These are phyloP conservation scores for Arabidopsis thaliana DNA, from an alignment of 345 rosid species.

Conservation along the genomic window DNA sequence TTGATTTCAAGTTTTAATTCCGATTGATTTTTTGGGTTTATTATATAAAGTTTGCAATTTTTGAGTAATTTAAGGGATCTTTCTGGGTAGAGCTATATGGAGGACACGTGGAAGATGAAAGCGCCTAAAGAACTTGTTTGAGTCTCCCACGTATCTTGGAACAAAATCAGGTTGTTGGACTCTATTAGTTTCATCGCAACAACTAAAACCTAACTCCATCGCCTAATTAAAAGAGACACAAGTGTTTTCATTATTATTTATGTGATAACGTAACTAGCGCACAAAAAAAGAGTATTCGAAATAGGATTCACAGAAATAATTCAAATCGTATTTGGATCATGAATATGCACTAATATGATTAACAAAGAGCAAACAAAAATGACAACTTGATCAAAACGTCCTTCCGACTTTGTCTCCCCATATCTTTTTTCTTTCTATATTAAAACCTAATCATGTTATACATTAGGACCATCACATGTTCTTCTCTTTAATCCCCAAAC, in stretches of 20 bases:
- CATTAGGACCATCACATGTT: conserved; percentile 34
- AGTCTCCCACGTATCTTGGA: conserved; percentile 40
- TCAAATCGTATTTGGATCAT: conserved; percentile 9
- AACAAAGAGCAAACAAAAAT: conserved; percentile 15
- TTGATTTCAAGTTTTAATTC: neutral
- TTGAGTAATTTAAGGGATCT: neutral
- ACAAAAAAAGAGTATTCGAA: neutral
- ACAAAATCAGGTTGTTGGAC: conserved; percentile 17
- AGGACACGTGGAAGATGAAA: conserved; percentile 36
- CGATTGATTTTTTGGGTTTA: neutral
- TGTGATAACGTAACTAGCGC: neutral
- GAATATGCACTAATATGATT: conserved; percentile 35
- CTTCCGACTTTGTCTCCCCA: conserved; percentile 17
- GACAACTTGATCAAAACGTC: conserved; percentile 23
- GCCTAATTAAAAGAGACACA: neutral
- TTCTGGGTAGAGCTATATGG: neutral
- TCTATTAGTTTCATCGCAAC: neutral
- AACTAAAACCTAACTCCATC: conserved; percentile 11
- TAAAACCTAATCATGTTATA: conserved; percentile 42
- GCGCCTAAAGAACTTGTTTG: neutral
- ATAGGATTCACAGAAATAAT: conserved; percentile 14
- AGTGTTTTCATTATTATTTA: too few relatives aligned
- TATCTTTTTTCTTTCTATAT: conserved; percentile 26
- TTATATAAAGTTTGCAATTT: neutral
- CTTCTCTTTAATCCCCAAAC: conserved; percentile 22